Evolutionary conservation across 2,329 filamentous ascomycete genomes (phyloP).

Genomic region (Xylaria multiplex): DNA sequence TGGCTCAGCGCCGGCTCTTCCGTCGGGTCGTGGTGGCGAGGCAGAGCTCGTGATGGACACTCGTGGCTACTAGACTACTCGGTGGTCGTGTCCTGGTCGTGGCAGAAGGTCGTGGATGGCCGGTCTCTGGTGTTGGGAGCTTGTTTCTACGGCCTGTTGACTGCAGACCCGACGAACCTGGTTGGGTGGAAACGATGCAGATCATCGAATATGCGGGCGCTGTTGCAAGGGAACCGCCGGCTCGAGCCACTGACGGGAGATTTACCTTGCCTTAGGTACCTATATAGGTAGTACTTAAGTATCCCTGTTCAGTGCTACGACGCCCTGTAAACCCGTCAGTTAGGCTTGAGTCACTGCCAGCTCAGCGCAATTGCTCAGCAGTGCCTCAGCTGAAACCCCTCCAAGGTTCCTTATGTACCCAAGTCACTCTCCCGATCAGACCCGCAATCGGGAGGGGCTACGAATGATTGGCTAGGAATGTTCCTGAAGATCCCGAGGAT

Average conservation of each 20-base stretch:
- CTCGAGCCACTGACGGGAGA: constrained; percentile 20
- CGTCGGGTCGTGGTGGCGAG: constrained; percentile 4
- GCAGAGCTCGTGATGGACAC: constrained; percentile 18
- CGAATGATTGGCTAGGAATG: too few species aligned
- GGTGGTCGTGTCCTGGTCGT: not conserved
- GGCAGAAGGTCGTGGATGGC: not conserved
- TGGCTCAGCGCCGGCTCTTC: not conserved
- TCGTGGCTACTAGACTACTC: not conserved
- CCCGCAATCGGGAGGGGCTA: not conserved
- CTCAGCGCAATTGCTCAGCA: constrained; percentile 14
- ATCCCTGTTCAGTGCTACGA: too few species aligned
- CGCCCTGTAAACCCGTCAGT: not conserved
- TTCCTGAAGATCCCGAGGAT: too few species aligned
- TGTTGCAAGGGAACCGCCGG: constrained; percentile 20
- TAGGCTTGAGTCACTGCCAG: constrained; percentile 8
- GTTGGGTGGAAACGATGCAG: constrained; percentile 22
- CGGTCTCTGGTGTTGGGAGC: not conserved
- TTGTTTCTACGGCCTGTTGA: too few species aligned
- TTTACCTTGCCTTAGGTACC: not conserved
- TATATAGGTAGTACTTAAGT: not conserved
- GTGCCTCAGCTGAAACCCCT: constrained; percentile 14
- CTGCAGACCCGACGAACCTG: constrained; percentile 15
- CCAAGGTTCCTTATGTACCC: not conserved
- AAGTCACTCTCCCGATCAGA: not conserved
- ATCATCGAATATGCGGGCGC: constrained; percentile 21